These are phyloP conservation scores for Vanilla planifolia DNA, from an alignment of 106 monocot species.

Conservation along the genomic window DNA sequence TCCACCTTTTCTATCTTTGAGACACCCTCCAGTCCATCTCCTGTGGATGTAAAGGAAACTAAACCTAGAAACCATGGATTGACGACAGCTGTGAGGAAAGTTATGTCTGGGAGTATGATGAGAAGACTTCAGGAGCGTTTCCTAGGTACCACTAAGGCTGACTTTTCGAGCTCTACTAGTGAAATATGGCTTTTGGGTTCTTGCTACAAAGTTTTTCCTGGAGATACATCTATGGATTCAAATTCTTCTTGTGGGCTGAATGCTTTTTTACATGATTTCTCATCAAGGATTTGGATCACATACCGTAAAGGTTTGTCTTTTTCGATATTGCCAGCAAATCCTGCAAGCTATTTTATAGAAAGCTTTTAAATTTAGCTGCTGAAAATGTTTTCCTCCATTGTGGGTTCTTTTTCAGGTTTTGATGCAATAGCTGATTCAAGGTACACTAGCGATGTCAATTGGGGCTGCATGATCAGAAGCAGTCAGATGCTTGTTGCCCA, in stretches of 20 bases:
- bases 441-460: slow-evolving; percentile 84
- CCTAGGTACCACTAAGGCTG: slow-evolving; percentile 42
- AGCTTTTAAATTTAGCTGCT: not conserved
- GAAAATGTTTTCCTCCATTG: not conserved
- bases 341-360: not conserved
- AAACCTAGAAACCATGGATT: slow-evolving; percentile 54
- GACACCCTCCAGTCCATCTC: slow-evolving; percentile 16
- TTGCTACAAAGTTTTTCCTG: slow-evolving; percentile 56
- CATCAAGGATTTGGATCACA: slow-evolving; percentile 94
- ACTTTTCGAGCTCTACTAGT: slow-evolving; percentile 56
- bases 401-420: slow-evolving; percentile 51
- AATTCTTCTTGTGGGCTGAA: slow-evolving; percentile 24
- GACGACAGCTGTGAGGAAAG: slow-evolving; percentile 52
- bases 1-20: slow-evolving; percentile 60
- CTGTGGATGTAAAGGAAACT: slow-evolving; percentile 22
- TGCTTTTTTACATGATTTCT: slow-evolving; percentile 74
- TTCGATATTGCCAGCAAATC: not conserved
- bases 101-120: slow-evolving; percentile 48
- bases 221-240: slow-evolving; percentile 27
- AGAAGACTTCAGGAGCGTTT: slow-evolving; percentile 73
- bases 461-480: slow-evolving; percentile 99
- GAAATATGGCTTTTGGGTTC: slow-evolving; percentile 85
- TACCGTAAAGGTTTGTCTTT: slow-evolving; percentile 75
- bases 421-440: slow-evolving; percentile 62
- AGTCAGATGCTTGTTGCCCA: slow-evolving; percentile 99